Conservation (phyloP, 2,329 filamentous ascomycete genomes). For the Pyrenophora graminea region DNA sequence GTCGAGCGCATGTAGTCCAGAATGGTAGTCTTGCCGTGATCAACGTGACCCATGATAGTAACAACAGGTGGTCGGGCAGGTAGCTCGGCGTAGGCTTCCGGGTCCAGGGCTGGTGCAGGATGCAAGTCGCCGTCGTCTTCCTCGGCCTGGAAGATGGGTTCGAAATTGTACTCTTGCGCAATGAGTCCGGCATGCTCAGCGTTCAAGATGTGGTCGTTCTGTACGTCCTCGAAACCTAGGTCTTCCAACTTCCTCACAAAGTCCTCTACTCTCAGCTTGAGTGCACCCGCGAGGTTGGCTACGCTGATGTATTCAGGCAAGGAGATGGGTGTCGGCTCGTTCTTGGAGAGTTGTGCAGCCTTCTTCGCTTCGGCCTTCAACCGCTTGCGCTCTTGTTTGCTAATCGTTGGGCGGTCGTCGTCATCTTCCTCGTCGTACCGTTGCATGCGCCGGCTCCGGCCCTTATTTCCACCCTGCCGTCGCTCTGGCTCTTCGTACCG, state of each 20-base stretch:
- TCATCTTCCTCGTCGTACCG: constrained; percentile 33
- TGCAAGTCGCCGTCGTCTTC: constrained; percentile 72
- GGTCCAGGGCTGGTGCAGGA: constrained; percentile 56
- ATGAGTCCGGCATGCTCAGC: constrained; percentile 89
- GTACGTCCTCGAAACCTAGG: constrained; percentile 89
- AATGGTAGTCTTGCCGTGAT: constrained; percentile 97
- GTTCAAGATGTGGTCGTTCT: constrained; percentile 82
- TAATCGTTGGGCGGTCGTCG: constrained; percentile 24
- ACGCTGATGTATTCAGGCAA: constrained; percentile 92
- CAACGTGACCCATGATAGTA: constrained; percentile 99
- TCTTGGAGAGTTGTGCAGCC: constrained; percentile 34
- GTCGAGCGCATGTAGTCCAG: constrained; percentile 92
- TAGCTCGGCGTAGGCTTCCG: constrained; percentile 66
- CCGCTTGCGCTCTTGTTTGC: constrained; percentile 39
- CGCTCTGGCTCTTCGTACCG: constrained; percentile 39
- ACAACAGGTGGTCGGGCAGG: constrained; percentile 87
- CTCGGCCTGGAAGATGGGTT: constrained; percentile 72
- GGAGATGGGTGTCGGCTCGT: constrained; percentile 59
- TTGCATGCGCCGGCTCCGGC: constrained; percentile 27
- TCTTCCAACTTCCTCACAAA: constrained; percentile 79
- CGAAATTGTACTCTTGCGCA: constrained; percentile 89
- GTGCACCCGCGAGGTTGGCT: constrained; percentile 74
- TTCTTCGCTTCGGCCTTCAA: constrained; percentile 42
- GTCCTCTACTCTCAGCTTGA: constrained; percentile 70
- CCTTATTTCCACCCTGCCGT: constrained; percentile 23